phyloP scores from a whole-genome alignment of 2,329 filamentous ascomycete genomes.

The Laburnicola sp. region DNA sequence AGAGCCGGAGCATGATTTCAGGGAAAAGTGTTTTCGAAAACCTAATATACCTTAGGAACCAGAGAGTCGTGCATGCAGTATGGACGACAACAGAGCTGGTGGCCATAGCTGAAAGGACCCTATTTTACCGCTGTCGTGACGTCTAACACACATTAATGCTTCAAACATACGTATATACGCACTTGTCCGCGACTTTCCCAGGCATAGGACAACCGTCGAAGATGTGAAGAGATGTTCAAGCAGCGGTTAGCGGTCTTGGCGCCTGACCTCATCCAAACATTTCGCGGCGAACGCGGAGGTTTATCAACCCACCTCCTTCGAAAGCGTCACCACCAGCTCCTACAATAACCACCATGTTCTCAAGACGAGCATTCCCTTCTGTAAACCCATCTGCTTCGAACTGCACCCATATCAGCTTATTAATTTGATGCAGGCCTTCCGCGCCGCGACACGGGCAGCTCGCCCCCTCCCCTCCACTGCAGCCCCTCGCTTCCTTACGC shows the following conservation, averaged over 20 bases:
- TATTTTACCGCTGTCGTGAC: no score
- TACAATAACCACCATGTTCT: slow-evolving; percentile 38
- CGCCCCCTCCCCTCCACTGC: slow-evolving; percentile 42
- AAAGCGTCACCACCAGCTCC: slow-evolving; percentile 18
- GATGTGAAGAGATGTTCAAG: no score
- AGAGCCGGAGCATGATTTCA: no score
- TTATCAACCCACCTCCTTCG: slow-evolving; percentile 12
- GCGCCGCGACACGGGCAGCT: slow-evolving; percentile 38
- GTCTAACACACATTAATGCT: no score
- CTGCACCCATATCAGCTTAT: slow-evolving; percentile 10
- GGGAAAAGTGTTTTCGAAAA: no score
- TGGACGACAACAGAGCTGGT: no score
- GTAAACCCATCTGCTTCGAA: slow-evolving; percentile 21
- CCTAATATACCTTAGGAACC: no score
- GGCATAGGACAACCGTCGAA: no score
- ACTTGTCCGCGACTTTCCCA: no score
- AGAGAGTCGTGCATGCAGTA: no score
- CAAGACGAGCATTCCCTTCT: slow-evolving; percentile 43
- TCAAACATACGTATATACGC: no score
- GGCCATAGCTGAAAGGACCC: no score
- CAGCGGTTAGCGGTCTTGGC: slow-evolving; percentile 16
- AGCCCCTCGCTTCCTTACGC: slow-evolving; percentile 50
- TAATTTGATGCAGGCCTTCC: slow-evolving; percentile 36
- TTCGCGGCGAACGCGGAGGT: slow-evolving; percentile 34
- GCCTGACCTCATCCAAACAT: slow-evolving; percentile 24